Evolutionary conservation across 805 yeast species (phyloP).

Genomic region (Spathaspora girioi): DNA sequence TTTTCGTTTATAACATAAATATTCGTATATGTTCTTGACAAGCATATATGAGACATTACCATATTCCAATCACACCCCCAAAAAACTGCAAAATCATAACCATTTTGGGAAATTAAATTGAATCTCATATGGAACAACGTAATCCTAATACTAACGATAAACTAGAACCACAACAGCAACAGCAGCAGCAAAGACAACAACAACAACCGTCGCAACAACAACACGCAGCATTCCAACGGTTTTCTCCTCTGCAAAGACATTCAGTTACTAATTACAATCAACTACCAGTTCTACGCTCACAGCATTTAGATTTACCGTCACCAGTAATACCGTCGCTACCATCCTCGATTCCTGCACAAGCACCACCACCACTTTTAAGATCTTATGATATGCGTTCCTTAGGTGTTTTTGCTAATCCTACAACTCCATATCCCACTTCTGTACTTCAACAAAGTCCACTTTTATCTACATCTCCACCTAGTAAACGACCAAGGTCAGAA

Average conservation of each 20-base stretch:
- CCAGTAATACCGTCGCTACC: conserved; percentile 2
- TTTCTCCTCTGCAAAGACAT: not conserved
- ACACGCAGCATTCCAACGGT: not conserved
- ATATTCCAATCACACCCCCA: not conserved
- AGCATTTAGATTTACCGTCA: not conserved
- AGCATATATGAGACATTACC: not conserved
- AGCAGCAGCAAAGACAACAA: not conserved
- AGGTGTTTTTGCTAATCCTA: not conserved
- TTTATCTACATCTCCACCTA: not conserved
- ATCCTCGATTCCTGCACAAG: not conserved
- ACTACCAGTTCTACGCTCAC: not conserved
- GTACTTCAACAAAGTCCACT: not conserved
- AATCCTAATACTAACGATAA: conserved; percentile 1
- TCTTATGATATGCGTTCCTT: not conserved
- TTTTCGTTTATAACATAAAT: not conserved
- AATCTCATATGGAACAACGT: not conserved
- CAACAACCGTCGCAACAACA: not conserved
- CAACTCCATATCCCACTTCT: not conserved
- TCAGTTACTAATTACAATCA: not conserved
- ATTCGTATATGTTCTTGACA: not conserved
- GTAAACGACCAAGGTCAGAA: not conserved
- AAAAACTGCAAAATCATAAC: not conserved
- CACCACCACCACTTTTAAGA: not conserved
- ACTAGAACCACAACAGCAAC: not conserved
- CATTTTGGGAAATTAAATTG: not conserved